Conservation (phyloP, 345 rosid genomes). For the Boechera divaricarpa region DNA sequence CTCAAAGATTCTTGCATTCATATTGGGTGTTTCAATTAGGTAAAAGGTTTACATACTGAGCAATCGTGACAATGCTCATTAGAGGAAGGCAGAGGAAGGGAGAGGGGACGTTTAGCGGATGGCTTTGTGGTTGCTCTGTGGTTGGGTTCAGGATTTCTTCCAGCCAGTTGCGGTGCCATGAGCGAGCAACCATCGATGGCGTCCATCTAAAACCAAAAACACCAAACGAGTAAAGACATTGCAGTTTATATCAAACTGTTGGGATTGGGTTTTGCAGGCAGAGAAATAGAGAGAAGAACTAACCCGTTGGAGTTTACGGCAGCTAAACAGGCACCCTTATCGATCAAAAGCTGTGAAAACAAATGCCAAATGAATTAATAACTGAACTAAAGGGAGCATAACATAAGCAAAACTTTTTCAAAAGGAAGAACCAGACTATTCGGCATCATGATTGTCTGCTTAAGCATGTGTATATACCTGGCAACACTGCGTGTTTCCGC, state of each 20-base stretch:
- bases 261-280: neutral
- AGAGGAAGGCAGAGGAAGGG: slow-evolving; percentile 87
- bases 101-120: slow-evolving; percentile 56
- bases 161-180: slow-evolving; percentile 86
- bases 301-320: slow-evolving; percentile 84
- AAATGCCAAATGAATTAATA: slow-evolving; percentile 16
- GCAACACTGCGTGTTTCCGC: slow-evolving; percentile 90
- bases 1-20: neutral
- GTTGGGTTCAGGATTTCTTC: slow-evolving; percentile 69
- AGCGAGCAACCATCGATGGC: slow-evolving; percentile 89
- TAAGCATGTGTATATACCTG: slow-evolving; percentile 57
- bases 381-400: neutral
- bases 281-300: slow-evolving; percentile 20
- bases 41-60: slow-evolving; percentile 61
- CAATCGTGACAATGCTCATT: slow-evolving; percentile 88
- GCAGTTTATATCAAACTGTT: neutral
- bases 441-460: slow-evolving; percentile 2
- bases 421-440: neutral
- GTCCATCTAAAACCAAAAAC: slow-evolving; percentile 69
- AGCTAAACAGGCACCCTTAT: slow-evolving; percentile 74
- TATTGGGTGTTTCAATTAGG: neutral
- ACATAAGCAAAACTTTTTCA: neutral
- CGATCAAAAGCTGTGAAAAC: slow-evolving; percentile 73
- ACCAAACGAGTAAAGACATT: slow-evolving; percentile 23
- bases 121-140: slow-evolving; percentile 50